These are phyloP conservation scores for Dipodascopsis uninucleata DNA, from an alignment of 805 yeast genomes.

Conservation along the genomic window DNA sequence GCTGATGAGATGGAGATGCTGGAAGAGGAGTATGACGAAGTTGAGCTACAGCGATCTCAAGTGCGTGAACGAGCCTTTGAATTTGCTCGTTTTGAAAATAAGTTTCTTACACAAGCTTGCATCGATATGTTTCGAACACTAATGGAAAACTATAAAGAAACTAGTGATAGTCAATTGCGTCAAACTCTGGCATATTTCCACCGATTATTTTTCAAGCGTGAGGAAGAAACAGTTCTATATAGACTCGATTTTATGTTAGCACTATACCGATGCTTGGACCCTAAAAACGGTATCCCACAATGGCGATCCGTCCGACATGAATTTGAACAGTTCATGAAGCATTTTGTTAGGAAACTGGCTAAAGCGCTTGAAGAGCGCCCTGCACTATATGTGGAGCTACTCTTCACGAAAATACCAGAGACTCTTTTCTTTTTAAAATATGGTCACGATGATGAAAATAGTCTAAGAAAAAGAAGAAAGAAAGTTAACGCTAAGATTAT, in stretches of 20 bases:
- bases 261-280: constrained; percentile 50
- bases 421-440: constrained; percentile 53
- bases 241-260: constrained; percentile 70
- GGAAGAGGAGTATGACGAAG: constrained; percentile 29
- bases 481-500: not conserved
- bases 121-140: constrained; percentile 64
- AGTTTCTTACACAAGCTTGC: constrained; percentile 55
- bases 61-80: constrained; percentile 50
- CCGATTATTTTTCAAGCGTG: constrained; percentile 60
- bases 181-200: constrained; percentile 67
- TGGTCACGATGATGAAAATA: constrained; percentile 46
- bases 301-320: constrained; percentile 49
- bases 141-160: constrained; percentile 58
- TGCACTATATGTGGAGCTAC: constrained; percentile 55
- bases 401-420: constrained; percentile 56
- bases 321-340: constrained; percentile 59
- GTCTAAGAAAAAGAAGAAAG: constrained; percentile 3
- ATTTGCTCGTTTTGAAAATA: constrained; percentile 42
- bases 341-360: constrained; percentile 59
- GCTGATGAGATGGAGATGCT: constrained; percentile 22
- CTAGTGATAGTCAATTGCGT: constrained; percentile 57
- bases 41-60: constrained; percentile 35
- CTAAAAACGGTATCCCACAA: constrained; percentile 47
- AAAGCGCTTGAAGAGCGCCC: constrained; percentile 50
- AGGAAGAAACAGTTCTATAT: constrained; percentile 54